Evolutionary conservation across 768 basidiomycete genomes (phyloP), one percentile per base, ranked within the genome.

Genomic region (Suillus occidentalis): DNA sequence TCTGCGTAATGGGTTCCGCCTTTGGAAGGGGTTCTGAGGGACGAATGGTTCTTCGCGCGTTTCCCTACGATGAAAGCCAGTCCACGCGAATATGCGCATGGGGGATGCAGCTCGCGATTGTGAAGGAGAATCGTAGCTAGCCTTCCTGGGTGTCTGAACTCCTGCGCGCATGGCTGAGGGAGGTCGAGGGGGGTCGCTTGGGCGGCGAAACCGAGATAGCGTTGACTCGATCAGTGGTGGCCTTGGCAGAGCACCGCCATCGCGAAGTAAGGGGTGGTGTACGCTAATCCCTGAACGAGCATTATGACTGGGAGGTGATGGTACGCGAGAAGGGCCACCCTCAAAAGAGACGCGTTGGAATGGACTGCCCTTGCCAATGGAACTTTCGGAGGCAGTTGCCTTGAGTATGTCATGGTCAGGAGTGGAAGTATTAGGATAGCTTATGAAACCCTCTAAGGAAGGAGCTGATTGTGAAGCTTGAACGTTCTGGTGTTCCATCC

Each of bases 291-390:
- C 25, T 1, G 67, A 34, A 25, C 66, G 74, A 31, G 71, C 58
- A 25, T 60, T 73, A 49, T 70, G 55, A 79, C 63, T 76, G 71
- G 65, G 80, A 67, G 63, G 76, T 77, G 62, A 16, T 75, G 80
- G 50, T 68, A 66, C 28, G 77, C 76, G 0, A 78, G 72, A 28
- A 80, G 80, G 43, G 77, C 71, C 25, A 65, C 82, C 84, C 37
- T 89, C 87, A 22, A 85, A 85, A 0, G 85, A 85, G 42, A 85
- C 80, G 47, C 84, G 82, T 65, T 84, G 85, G 43, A 74, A 78
- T 4, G 86, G 81, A 3, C 82, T 83, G 8, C 80, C 82, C 60
- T 76, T 80, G 20, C 79, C 79, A 0, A 71, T 65, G 3, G 82
- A 80, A 8, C 75, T 73, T 6, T 84, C 81, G 1, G 81, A 77